Percentiles rank a stretch among this genome's conserved stretches.
These are phyloP conservation scores for Fusarium multiceps DNA, from an alignment of 2,329 filamentous ascomycete species.

Conservation along the genomic window DNA sequence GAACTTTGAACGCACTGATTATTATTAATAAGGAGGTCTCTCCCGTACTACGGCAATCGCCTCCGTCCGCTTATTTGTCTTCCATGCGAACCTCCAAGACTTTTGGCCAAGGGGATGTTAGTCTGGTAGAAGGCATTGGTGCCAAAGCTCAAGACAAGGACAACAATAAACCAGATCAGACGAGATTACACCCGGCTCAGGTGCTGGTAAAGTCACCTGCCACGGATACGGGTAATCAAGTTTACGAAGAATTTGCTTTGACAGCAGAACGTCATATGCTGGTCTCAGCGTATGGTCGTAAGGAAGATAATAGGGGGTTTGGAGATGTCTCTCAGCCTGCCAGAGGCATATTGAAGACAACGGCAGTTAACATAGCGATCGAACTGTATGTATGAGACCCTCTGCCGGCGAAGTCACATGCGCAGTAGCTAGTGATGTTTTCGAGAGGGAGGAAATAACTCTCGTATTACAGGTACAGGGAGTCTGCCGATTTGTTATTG, in stretches of 20 bases:
- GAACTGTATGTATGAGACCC: background rate
- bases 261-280: background rate
- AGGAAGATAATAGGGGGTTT: background rate
- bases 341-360: background rate
- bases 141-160: background rate
- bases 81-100: background rate
- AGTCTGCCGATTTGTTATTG: slow-evolving; percentile 6
- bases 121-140: background rate
- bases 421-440: background rate
- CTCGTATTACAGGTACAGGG: slow-evolving; percentile 14
- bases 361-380: background rate
- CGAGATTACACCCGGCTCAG: background rate
- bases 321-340: too few species aligned
- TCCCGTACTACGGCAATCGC: background rate
- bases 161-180: background rate
- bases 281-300: background rate
- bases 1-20: background rate
- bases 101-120: background rate
- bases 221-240: background rate
- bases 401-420: background rate
- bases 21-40: too few species aligned
- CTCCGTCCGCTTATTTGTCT: background rate
- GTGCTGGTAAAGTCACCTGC: background rate
- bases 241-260: background rate
- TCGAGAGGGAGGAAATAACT: slow-evolving; percentile 4